phyloP scores from a whole-genome alignment of 2,329 filamentous ascomycete genomes.

The Xylariaceae sp. region DNA sequence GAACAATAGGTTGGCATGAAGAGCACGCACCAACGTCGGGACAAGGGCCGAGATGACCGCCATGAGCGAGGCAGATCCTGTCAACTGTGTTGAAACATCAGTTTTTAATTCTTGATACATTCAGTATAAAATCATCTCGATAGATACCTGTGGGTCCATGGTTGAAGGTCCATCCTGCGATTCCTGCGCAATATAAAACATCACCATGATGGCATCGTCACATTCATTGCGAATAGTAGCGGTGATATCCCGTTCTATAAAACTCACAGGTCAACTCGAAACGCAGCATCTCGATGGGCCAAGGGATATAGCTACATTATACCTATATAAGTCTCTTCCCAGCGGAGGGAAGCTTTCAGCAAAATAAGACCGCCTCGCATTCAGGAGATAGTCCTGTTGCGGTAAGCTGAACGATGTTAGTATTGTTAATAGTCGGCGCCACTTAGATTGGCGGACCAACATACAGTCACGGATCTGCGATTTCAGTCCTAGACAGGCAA shows the following conservation, averaged over 20 bases:
- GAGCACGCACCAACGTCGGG: slow-evolving; percentile 29
- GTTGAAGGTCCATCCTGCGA: neutral
- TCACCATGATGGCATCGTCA: neutral
- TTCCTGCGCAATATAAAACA: neutral
- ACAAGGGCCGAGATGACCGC: slow-evolving; percentile 31
- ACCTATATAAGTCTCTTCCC: too few relatives aligned
- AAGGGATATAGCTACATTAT: too few relatives aligned
- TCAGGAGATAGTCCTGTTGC: too few relatives aligned
- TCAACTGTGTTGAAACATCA: slow-evolving; percentile 22
- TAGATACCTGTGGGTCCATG: slow-evolving; percentile 13
- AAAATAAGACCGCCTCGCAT: too few relatives aligned
- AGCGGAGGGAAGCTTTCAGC: too few relatives aligned
- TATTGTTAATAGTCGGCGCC: neutral
- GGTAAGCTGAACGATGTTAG: neutral
- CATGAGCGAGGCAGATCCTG: slow-evolving; percentile 30
- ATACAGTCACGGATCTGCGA: too few relatives aligned
- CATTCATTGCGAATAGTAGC: neutral
- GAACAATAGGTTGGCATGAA: neutral
- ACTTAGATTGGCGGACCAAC: neutral
- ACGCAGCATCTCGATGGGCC: too few relatives aligned
- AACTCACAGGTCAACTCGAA: too few relatives aligned
- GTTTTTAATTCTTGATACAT: neutral
- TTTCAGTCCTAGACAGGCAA: too few relatives aligned
- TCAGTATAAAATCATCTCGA: neutral
- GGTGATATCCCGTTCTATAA: neutral